Conservation (phyloP, 2,329 filamentous ascomycete genomes). For the Pestalotiopsis sp. region DNA sequence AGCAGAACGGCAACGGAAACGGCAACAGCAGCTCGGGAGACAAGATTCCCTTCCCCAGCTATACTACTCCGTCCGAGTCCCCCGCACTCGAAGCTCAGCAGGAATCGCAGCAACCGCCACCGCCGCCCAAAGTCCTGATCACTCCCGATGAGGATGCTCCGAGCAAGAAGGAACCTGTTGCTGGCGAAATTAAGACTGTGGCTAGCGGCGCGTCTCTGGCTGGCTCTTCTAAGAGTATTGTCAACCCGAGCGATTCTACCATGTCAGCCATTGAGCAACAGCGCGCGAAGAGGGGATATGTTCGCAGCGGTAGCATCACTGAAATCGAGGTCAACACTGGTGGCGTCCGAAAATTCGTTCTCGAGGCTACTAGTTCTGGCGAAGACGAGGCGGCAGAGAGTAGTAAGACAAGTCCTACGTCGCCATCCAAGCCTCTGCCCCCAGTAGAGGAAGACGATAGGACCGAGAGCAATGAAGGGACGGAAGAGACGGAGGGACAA, state of each 20-base stretch:
- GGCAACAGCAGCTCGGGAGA: conserved; percentile 32
- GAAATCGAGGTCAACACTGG: conserved; percentile 74
- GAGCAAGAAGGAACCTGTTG: background rate
- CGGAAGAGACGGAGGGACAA: background rate
- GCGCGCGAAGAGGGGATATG: conserved; percentile 39
- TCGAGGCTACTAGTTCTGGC: conserved; percentile 65
- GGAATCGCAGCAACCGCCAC: background rate
- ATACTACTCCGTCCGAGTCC: conserved; percentile 35
- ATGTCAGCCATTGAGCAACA: conserved; percentile 19
- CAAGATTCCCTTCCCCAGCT: conserved; percentile 59
- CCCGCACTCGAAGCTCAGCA: conserved; percentile 21
- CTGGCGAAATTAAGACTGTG: background rate
- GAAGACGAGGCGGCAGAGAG: conserved; percentile 27
- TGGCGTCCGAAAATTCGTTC: conserved; percentile 72
- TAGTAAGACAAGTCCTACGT: conserved; percentile 10
- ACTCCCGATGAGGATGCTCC: conserved; percentile 6
- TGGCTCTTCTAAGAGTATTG: conserved; percentile 19
- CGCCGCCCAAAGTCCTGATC: conserved; percentile 21
- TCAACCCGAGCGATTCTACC: conserved; percentile 20
- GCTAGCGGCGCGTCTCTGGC: conserved; percentile 4
- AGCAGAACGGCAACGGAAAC: conserved; percentile 64
- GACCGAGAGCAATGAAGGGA: background rate
- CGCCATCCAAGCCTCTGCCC: background rate
- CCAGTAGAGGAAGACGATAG: background rate
- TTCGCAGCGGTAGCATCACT: conserved; percentile 74